These are phyloP conservation scores for Corylus americana DNA, from an alignment of 306 rosid species.

Conservation along the genomic window DNA sequence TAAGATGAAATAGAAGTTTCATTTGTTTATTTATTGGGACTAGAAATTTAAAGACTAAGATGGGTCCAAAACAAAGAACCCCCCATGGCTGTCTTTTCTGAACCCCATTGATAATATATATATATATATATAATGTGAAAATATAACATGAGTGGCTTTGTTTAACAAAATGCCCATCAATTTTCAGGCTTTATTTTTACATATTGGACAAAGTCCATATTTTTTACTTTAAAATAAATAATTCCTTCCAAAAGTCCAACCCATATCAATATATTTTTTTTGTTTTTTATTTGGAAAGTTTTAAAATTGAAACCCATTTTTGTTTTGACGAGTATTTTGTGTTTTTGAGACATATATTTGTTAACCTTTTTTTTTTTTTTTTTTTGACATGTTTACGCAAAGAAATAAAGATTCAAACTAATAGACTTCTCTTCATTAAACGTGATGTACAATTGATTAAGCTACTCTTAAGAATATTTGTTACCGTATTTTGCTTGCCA, in stretches of 20 bases:
- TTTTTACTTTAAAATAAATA: background rate
- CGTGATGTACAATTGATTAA: too few relatives aligned
- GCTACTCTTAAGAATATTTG: too few relatives aligned
- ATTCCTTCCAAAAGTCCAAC: background rate
- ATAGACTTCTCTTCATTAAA: too few relatives aligned
- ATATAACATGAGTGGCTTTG: background rate
- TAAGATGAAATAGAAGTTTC: constrained; percentile 86
- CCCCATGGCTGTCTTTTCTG: constrained; percentile 46
- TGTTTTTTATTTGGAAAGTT: too few relatives aligned
- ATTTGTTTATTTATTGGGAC: constrained; percentile 60
- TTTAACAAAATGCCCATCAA: background rate
- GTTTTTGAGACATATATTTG: too few relatives aligned
- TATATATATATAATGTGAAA: background rate
- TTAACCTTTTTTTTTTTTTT: too few relatives aligned
- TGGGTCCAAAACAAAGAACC: constrained; percentile 48
- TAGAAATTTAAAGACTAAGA: constrained; percentile 31
- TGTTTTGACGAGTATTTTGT: too few relatives aligned
- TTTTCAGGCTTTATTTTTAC: background rate
- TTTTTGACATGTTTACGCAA: too few relatives aligned
- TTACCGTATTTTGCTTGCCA: too few relatives aligned
- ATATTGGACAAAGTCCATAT: background rate
- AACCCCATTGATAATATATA: background rate
- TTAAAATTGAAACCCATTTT: too few relatives aligned
- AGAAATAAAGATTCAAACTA: too few relatives aligned
- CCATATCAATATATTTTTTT: too few relatives aligned